phyloP scores from a whole-genome alignment of 73 alveolate genomes.

The Paramecium sonneborni region DNA sequence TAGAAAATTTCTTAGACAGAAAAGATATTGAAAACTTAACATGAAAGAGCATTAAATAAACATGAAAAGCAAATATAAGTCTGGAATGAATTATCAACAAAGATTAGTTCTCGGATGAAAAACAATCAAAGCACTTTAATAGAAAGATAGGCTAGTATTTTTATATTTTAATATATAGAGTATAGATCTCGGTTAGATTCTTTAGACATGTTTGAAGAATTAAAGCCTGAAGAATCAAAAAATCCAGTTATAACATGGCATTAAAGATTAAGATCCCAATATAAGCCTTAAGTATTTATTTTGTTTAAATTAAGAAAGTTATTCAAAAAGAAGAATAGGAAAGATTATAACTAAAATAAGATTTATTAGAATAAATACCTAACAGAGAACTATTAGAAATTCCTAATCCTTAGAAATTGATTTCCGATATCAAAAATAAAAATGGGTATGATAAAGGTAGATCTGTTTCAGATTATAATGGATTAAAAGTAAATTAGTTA shows the following conservation, averaged over 20 bases:
- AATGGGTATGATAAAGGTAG: background rate
- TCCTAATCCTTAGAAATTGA: background rate
- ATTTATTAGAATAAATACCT: background rate
- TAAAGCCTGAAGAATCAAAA: background rate
- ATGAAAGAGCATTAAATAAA: slow-evolving; percentile 7
- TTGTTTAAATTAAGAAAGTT: background rate
- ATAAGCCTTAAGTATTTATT: background rate
- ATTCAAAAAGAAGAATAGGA: slow-evolving; percentile 1
- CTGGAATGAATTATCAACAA: background rate
- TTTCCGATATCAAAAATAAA: background rate
- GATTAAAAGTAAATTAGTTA: background rate
- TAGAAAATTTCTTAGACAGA: background rate
- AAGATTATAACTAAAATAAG: background rate
- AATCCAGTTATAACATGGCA: slow-evolving; percentile 47
- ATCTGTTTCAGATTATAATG: slow-evolving; percentile 2
- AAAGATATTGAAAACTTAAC: background rate
- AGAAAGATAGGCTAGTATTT: background rate
- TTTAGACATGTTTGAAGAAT: slow-evolving; percentile 16
- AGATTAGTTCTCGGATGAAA: background rate
- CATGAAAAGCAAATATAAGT: background rate
- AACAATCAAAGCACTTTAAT: background rate
- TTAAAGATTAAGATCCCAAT: slow-evolving; percentile 18
- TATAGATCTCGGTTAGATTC: slow-evolving; percentile 23
- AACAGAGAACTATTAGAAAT: background rate
- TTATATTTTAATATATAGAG: background rate